Percentiles rank a stretch among this genome's conserved stretches.
Conservation (phyloP, 2,329 filamentous ascomycete species). For the Xylariaceae sp. region DNA sequence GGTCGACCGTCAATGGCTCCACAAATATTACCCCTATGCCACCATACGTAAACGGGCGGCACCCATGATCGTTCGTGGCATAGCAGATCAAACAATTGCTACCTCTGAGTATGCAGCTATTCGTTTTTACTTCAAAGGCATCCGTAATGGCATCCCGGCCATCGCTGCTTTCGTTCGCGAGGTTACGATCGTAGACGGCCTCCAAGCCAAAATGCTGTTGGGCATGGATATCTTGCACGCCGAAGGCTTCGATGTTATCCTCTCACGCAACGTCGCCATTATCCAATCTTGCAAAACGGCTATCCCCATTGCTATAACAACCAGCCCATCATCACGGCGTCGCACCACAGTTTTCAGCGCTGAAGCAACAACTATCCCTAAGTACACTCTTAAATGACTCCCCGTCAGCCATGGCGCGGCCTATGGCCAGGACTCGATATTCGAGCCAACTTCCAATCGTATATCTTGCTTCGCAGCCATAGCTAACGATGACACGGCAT, state of each 20-base stretch:
- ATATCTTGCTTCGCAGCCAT: no score
- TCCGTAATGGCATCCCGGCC: not conserved
- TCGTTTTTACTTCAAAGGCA: not conserved
- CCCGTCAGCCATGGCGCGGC: no score
- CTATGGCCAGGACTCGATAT: no score
- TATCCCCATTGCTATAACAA: not conserved
- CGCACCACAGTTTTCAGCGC: no score
- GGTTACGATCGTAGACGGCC: not conserved
- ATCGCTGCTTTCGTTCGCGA: not conserved
- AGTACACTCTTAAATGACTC: no score
- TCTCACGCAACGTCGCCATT: not conserved
- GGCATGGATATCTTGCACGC: not conserved
- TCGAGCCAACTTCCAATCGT: no score
- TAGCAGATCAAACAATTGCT: not conserved
- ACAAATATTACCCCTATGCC: not conserved
- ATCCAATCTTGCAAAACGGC: not conserved
- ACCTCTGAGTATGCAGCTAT: not conserved
- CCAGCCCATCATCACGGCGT: no score
- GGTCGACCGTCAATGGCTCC: not conserved
- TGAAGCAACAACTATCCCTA: no score
- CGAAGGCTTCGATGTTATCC: not conserved
- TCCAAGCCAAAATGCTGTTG: not conserved
- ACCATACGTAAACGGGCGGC: not conserved
- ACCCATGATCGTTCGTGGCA: not conserved
- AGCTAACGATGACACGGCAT: no score